Percentiles rank a stretch among this genome's conserved stretches.
Conservation (phyloP, 2,329 filamentous ascomycete genomes). For the Microcyclosporella mali region DNA sequence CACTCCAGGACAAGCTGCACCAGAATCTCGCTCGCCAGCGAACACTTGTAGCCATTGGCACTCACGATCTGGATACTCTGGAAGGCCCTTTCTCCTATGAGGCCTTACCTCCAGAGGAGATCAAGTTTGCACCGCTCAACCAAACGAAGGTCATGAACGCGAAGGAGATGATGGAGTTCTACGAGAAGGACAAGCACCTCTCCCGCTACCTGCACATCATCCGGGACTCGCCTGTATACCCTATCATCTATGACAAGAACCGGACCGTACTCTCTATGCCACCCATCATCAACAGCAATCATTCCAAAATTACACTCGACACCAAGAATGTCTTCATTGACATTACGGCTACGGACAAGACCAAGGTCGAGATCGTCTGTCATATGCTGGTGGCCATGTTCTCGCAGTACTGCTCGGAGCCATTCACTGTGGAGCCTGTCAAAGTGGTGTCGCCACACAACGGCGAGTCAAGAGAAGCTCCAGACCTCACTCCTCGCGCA, state of each 20-base stretch:
- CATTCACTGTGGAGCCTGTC: conserved; percentile 89
- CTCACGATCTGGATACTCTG: conserved; percentile 89
- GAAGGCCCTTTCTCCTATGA: conserved; percentile 96
- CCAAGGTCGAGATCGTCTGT: conserved; percentile 91
- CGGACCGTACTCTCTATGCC: conserved; percentile 84
- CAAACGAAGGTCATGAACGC: conserved; percentile 83
- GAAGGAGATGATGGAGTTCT: conserved; percentile 86
- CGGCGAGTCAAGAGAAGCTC: conserved; percentile 70
- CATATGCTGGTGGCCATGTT: conserved; percentile 98
- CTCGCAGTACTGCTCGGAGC: conserved; percentile 78
- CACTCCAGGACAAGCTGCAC: conserved; percentile 95
- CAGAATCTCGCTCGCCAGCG: conserved; percentile 89
- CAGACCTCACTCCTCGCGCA: conserved; percentile 68
- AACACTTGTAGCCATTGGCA: conserved; percentile 93
- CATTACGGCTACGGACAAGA: conserved; percentile 90
- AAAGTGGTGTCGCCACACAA: conserved; percentile 92
- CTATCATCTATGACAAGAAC: conserved; percentile 89
- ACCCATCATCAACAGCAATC: conserved; percentile 95
- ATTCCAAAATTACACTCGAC: conserved; percentile 84
- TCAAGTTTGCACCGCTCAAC: conserved; percentile 85
- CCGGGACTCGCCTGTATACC: conserved; percentile 85
- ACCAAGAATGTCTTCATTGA: conserved; percentile 96
- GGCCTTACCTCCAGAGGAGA: conserved; percentile 81
- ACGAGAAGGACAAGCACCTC: conserved; percentile 87
- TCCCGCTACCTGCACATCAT: conserved; percentile 91